Percentiles rank a stretch among this genome's conserved stretches.
phyloP scores from a whole-genome alignment of 257 asterid genomes.

The Solanum corneliomulleri region DNA sequence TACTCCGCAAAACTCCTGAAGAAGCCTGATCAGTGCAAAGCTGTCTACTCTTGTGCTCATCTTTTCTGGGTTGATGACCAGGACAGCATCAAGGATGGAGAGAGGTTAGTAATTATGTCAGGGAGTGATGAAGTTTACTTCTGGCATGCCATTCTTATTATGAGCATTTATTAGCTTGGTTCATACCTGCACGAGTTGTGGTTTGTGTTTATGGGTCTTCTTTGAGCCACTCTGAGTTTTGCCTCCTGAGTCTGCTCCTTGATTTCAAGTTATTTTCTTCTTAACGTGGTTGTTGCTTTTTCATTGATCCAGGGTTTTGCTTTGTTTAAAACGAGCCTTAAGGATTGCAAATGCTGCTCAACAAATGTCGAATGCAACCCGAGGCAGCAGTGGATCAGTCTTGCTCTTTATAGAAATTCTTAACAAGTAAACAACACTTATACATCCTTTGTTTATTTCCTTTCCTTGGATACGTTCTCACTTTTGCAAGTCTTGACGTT shows the following conservation, averaged over 20 bases:
- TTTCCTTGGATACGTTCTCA: neutral
- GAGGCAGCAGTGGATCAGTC: conserved; percentile 80
- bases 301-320: conserved; percentile 61
- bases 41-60: conserved; percentile 96
- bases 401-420: conserved; percentile 82
- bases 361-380: conserved; percentile 88
- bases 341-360: conserved; percentile 95
- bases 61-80: conserved; percentile 97
- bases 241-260: neutral
- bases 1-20: conserved; percentile 95
- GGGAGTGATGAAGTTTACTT: neutral
- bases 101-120: conserved; percentile 44
- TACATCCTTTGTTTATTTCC: conserved; percentile 1
- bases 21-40: conserved; percentile 98
- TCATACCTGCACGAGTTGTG: neutral
- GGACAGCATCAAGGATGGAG: conserved; percentile 79
- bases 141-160: neutral
- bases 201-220: neutral
- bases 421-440: conserved; percentile 46
- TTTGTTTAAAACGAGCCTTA: conserved; percentile 90
- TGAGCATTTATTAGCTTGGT: neutral
- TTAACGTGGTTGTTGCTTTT: neutral
- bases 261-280: neutral
- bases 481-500: neutral
- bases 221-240: neutral